Conservation (phyloP, 2,329 filamentous ascomycete species). For the Conoideocrella luteorostrata region DNA sequence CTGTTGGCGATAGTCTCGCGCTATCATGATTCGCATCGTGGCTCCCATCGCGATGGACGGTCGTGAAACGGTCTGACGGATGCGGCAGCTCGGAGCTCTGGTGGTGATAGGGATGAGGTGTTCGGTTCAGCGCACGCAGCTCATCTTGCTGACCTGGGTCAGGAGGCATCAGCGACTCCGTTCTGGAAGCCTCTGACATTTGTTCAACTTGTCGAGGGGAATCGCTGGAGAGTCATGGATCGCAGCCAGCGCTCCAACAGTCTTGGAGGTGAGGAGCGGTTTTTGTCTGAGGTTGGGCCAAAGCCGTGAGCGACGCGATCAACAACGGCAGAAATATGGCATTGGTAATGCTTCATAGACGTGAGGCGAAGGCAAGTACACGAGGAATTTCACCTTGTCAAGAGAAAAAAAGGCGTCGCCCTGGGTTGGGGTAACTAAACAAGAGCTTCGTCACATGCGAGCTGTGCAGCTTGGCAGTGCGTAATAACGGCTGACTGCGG, state of each 20-base stretch:
- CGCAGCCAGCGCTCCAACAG: slow-evolving; percentile 1
- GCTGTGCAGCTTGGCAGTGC: background rate
- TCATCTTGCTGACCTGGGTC: slow-evolving; percentile 29
- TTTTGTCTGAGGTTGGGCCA: too few relatives aligned
- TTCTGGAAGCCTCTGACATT: slow-evolving; percentile 38
- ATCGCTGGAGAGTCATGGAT: slow-evolving; percentile 6
- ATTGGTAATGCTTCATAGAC: too few relatives aligned
- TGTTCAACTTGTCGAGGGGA: slow-evolving; percentile 11
- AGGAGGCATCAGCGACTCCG: slow-evolving; percentile 25
- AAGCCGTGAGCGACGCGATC: too few relatives aligned
- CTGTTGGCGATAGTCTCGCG: slow-evolving; percentile 17
- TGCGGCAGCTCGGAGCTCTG: slow-evolving; percentile 50
- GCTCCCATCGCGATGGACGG: slow-evolving; percentile 11
- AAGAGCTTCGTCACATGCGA: background rate
- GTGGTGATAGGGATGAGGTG: slow-evolving; percentile 62
- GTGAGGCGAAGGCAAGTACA: too few relatives aligned
- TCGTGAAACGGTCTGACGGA: slow-evolving; percentile 34
- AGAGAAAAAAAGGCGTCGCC: too few relatives aligned
- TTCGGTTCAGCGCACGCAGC: slow-evolving; percentile 49
- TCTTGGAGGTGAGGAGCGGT: background rate
- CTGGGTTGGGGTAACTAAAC: background rate
- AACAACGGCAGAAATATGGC: too few relatives aligned
- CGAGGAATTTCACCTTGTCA: too few relatives aligned
- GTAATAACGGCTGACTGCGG: too few relatives aligned
- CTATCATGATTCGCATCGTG: slow-evolving; percentile 11